Percentiles rank a stretch among this genome's conserved stretches.
Conservation (phyloP, 75 land plant genomes). For the Ceratopteris richardii region DNA sequence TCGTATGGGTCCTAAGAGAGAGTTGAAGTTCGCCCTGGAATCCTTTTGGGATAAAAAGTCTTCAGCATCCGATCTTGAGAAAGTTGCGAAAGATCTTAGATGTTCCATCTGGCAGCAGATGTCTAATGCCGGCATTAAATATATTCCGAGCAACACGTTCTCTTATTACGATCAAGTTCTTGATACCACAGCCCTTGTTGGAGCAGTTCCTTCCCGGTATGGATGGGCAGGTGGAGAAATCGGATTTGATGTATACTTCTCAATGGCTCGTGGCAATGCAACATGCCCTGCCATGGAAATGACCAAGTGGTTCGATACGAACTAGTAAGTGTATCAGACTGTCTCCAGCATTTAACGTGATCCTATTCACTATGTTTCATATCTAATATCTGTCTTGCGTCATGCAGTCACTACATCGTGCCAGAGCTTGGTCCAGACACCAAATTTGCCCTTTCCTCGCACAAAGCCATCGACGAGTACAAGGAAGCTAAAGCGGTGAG, state of each 20-base stretch:
- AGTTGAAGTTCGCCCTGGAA: slow-evolving; percentile 77
- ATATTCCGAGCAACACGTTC: slow-evolving; percentile 82
- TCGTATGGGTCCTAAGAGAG: slow-evolving; percentile 80
- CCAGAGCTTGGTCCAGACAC: slow-evolving; percentile 67
- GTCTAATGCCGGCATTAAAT: slow-evolving; percentile 48
- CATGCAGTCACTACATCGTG: slow-evolving; percentile 64
- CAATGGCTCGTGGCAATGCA: slow-evolving; percentile 86
- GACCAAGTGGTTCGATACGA: slow-evolving; percentile 93
- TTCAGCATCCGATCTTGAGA: slow-evolving; percentile 53
- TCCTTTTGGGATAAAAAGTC: slow-evolving; percentile 76
- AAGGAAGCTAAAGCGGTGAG: slow-evolving; percentile 67
- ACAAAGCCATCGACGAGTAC: slow-evolving; percentile 66
- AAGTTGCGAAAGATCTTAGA: slow-evolving; percentile 61
- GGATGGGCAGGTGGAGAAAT: slow-evolving; percentile 67
- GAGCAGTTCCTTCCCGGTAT: slow-evolving; percentile 68
- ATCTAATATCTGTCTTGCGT: neutral
- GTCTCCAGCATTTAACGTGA: neutral
- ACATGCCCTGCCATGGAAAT: slow-evolving; percentile 79
- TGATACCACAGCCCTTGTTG: slow-evolving; percentile 76
- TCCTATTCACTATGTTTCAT: neutral
- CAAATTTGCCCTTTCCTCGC: slow-evolving; percentile 58
- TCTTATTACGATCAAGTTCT: slow-evolving; percentile 79
- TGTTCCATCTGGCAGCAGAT: slow-evolving; percentile 75
- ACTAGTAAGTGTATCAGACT: slow-evolving; percentile 49
- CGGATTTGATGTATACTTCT: slow-evolving; percentile 63